Percentiles rank a stretch among this genome's conserved stretches.
Conservation (phyloP, 305 asterid genomes). For the Andrographis paniculata region DNA sequence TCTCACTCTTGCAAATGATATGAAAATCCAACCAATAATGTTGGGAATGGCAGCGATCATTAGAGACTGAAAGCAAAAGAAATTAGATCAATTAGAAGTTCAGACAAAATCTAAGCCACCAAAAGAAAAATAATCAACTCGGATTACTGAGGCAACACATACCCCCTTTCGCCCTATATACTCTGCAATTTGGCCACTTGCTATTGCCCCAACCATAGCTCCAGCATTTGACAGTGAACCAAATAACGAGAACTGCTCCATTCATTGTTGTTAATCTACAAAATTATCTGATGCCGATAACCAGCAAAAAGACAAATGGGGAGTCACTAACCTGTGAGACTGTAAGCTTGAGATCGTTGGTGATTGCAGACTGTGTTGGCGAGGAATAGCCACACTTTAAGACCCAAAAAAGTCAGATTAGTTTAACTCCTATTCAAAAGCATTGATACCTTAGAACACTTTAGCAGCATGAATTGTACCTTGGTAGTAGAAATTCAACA, state of each 20-base stretch:
- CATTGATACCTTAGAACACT: background rate
- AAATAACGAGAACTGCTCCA: conserved; percentile 65
- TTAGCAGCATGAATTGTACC: background rate
- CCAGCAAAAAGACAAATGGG: conserved; percentile 8
- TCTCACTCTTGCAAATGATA: conserved; percentile 75
- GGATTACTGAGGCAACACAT: conserved; percentile 14
- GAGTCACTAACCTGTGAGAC: conserved; percentile 65
- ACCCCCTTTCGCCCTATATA: conserved; percentile 93
- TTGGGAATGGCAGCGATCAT: conserved; percentile 93
- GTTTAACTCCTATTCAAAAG: conserved; percentile 2
- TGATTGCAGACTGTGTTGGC: conserved; percentile 69
- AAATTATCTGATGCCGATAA: background rate
- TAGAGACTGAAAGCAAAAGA: conserved; percentile 44
- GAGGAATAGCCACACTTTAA: conserved; percentile 81
- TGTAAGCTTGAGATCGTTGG: conserved; percentile 55
- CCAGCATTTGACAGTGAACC: conserved; percentile 93
- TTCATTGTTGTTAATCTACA: conserved; percentile 17
- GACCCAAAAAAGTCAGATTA: conserved; percentile 18
- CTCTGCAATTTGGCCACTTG: conserved; percentile 94
- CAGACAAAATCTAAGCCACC: conserved; percentile 1
- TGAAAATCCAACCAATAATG: conserved; percentile 86
- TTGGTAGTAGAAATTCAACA: background rate
- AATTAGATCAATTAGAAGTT: conserved; percentile 12
- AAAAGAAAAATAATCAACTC: conserved; percentile 3
- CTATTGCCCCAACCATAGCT: conserved; percentile 96